Evolutionary conservation across 2,329 filamentous ascomycete species (phyloP).

Genomic region (Hypomyces perniciosus): DNA sequence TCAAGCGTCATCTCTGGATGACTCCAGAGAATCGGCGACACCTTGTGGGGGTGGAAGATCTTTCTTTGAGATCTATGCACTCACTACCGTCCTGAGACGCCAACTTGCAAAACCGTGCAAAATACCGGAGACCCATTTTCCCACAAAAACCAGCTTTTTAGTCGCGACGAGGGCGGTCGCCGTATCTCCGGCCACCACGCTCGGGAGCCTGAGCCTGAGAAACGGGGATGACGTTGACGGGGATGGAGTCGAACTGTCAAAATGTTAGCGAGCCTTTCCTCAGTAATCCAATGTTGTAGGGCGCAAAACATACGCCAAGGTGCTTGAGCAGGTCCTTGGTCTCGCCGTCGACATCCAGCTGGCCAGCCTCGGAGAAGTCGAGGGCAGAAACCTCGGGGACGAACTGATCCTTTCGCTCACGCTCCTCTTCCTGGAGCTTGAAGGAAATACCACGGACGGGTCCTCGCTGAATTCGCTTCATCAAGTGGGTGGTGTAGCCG

Average conservation of each 20-base stretch:
- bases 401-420: conserved; percentile 99
- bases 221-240: conserved; percentile 91
- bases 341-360: conserved; percentile 92
- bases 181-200: conserved; percentile 70
- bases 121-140: conserved; percentile 39
- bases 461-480: conserved; percentile 99
- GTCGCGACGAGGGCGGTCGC: conserved; percentile 49
- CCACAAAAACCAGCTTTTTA: conserved; percentile 28
- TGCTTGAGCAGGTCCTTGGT: conserved; percentile 99
- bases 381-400: conserved; percentile 98
- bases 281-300: not conserved
- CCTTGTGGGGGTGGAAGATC: conserved; percentile 62
- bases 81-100: conserved; percentile 55
- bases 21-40: conserved; percentile 76
- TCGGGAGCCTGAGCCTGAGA: conserved; percentile 82
- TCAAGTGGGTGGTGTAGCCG: conserved; percentile 96
- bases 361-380: conserved; percentile 92
- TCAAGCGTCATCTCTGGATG: conserved; percentile 75
- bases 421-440: conserved; percentile 99
- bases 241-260: conserved; percentile 85
- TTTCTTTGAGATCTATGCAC: conserved; percentile 53
- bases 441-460: conserved; percentile 99
- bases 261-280: not conserved
- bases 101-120: conserved; percentile 40
- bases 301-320: conserved; percentile 74